Conservation (phyloP, 1,284 basidiomycete species). For the Apiotrichum gamsii region DNA sequence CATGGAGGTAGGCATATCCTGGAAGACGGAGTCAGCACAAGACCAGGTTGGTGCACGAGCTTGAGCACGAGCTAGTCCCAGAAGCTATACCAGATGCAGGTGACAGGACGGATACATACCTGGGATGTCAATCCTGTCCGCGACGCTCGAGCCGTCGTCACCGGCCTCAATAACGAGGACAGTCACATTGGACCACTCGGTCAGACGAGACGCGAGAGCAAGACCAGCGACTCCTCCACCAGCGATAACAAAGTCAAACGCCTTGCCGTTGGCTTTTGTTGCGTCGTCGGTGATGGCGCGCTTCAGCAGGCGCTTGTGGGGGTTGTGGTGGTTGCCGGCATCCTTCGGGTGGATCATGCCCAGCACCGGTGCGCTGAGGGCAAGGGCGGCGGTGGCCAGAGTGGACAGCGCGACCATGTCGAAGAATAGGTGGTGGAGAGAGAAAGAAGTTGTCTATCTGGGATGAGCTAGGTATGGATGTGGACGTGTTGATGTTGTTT, state of each 20-base stretch:
- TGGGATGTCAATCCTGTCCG: slow-evolving; percentile 48
- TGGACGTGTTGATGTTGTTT: too few species aligned
- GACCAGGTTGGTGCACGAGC: not conserved
- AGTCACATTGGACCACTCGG: slow-evolving; percentile 60
- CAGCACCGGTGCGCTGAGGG: slow-evolving; percentile 1
- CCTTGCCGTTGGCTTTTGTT: slow-evolving; percentile 21
- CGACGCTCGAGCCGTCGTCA: slow-evolving; percentile 54
- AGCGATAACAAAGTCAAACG: slow-evolving; percentile 46
- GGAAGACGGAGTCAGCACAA: not conserved
- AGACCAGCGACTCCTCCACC: slow-evolving; percentile 67
- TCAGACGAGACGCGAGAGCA: slow-evolving; percentile 63
- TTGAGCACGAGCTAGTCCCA: not conserved
- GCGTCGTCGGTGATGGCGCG: slow-evolving; percentile 32
- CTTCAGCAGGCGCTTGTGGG: slow-evolving; percentile 24
- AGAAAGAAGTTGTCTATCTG: not conserved
- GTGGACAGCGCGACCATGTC: slow-evolving; percentile 1
- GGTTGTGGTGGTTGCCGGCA: slow-evolving; percentile 25
- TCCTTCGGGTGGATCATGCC: not conserved
- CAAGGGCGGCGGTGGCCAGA: slow-evolving; percentile 3
- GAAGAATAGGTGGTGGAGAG: not conserved
- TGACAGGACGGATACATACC: slow-evolving; percentile 35
- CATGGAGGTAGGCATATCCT: slow-evolving; percentile 43
- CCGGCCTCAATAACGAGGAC: slow-evolving; percentile 70
- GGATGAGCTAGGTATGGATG: too few species aligned
- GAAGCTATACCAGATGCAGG: slow-evolving; percentile 21